These are phyloP conservation scores for Trametes cingulata DNA, from an alignment of 768 basidiomycete genomes.

Conservation along the genomic window DNA sequence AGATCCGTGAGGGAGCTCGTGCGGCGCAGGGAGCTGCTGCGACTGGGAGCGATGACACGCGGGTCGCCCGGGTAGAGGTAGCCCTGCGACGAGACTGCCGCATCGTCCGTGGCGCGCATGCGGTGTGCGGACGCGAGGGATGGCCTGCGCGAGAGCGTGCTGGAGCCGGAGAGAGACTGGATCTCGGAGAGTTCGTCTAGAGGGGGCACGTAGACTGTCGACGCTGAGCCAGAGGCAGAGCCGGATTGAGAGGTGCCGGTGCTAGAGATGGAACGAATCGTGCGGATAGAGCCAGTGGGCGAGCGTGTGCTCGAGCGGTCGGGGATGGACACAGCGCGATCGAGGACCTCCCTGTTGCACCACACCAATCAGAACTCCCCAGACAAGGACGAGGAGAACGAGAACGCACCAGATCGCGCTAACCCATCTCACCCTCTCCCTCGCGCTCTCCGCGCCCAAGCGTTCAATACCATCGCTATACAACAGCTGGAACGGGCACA, in stretches of 20 bases:
- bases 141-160: slow-evolving; percentile 41
- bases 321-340: slow-evolving; percentile 58
- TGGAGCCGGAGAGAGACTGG: slow-evolving; percentile 46
- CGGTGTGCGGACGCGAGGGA: slow-evolving; percentile 63
- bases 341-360: slow-evolving; percentile 74
- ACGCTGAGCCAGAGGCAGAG: slow-evolving; percentile 57
- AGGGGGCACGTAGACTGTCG: slow-evolving; percentile 78
- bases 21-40: slow-evolving; percentile 56
- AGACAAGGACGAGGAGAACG: slow-evolving; percentile 3
- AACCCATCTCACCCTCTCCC: slow-evolving; percentile 89
- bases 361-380: neutral
- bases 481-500: slow-evolving; percentile 89
- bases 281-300: slow-evolving; percentile 62
- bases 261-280: slow-evolving; percentile 58
- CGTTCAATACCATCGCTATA: slow-evolving; percentile 90
- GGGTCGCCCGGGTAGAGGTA: slow-evolving; percentile 74
- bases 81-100: slow-evolving; percentile 60
- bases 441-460: slow-evolving; percentile 82
- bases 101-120: slow-evolving; percentile 73
- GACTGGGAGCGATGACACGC: slow-evolving; percentile 69
- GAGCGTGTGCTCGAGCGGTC: slow-evolving; percentile 49
- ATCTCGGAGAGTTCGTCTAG: slow-evolving; percentile 73
- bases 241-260: slow-evolving; percentile 40
- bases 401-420: slow-evolving; percentile 77
- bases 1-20: slow-evolving; percentile 80